A percentile compares a stretch with the other conserved stretches of the same genome.
Evolutionary conservation across 2,329 filamentous ascomycete species (phyloP).

Genomic region (Beauveria bassiana): DNA sequence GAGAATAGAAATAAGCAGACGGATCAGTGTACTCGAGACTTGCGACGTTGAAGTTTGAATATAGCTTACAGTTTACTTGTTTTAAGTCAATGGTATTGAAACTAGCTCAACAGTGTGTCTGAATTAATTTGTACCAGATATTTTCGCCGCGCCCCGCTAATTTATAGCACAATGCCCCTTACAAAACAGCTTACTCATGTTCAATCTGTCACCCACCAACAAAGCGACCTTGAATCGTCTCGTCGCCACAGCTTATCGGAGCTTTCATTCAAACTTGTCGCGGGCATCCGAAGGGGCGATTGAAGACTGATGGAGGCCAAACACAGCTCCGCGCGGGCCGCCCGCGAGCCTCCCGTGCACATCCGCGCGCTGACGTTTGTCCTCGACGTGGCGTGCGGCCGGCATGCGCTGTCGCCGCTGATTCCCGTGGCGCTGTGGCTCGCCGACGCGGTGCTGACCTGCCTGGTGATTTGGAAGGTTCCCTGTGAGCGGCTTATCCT

Average conservation of each 20-base stretch:
- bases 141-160: not conserved
- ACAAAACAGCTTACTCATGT: constrained; percentile 1
- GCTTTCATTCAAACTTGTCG: too few species aligned
- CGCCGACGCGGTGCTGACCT: constrained; percentile 64
- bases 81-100: too few species aligned
- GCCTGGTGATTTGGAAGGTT: constrained; percentile 68
- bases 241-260: not conserved
- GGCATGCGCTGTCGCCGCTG: constrained; percentile 40
- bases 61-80: too few species aligned
- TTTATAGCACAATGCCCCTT: constrained; percentile 3
- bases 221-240: not conserved
- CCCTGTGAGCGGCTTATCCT: constrained; percentile 54
- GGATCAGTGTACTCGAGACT: too few species aligned
- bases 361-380: constrained; percentile 24
- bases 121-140: too few species aligned
- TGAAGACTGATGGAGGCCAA: constrained; percentile 9
- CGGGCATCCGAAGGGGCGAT: not conserved
- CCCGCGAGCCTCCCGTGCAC: constrained; percentile 17
- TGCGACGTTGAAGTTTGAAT: too few species aligned
- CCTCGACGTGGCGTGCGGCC: constrained; percentile 39
- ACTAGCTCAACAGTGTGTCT: too few species aligned
- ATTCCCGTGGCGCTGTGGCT: constrained; percentile 57
- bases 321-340: not conserved
- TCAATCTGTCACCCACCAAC: constrained; percentile 4
- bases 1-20: too few species aligned